Evolutionary conservation across 164 flowering plant species (phyloP), one percentile per base, ranked within the genome.

Genomic region (Buxus sempervirens): DNA sequence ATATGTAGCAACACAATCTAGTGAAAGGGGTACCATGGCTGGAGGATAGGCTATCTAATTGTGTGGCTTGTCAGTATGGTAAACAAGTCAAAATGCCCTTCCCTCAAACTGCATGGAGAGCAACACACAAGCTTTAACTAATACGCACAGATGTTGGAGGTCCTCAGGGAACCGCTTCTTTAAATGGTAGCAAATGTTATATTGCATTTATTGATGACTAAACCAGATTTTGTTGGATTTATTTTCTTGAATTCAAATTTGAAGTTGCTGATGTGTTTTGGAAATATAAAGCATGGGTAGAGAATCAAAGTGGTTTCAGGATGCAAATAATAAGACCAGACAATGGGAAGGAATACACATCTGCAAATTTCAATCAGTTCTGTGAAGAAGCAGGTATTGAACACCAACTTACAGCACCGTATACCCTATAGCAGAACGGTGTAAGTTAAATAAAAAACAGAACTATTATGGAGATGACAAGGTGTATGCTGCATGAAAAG

Each of bases 151-250:
- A n/a, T n/a, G n/a, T n/a, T n/a, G n/a, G n/a, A n/a, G n/a, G n/a
- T n/a, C n/a, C n/a, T n/a, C 21, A 53, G 8, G 22, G 8, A 60
- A 70, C 53, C 1, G 41, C 38, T 13, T 73, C 72, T 9, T 16
- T 49, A 1, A 63, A 59, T 10, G 72, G 68, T 20, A 73, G 49
- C 36, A 16, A 25, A 13, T 73, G 59, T 12, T 63, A 48, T 24
- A 59, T 69, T 23, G 22, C 19, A 0, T 68, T 73, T 28, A 73
- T 69, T 45, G 69, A 73, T 69, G 76, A 73, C 60, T 51, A 2
- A 16, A 60, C 64, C 16, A 49, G 64, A 58, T 32, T 63, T 42
- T 73, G 76, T 21, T 73, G 68, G 73, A 69, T 68, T 64, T 68
- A 41, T n/a, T 68, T 73, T 18, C 7, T 68, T 18, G 64, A 69